Evolutionary conservation across 495 filamentous ascomycete species (phyloP), one percentile per base, ranked within the genome.

Genomic region (Corynascus novoguineensis): DNA sequence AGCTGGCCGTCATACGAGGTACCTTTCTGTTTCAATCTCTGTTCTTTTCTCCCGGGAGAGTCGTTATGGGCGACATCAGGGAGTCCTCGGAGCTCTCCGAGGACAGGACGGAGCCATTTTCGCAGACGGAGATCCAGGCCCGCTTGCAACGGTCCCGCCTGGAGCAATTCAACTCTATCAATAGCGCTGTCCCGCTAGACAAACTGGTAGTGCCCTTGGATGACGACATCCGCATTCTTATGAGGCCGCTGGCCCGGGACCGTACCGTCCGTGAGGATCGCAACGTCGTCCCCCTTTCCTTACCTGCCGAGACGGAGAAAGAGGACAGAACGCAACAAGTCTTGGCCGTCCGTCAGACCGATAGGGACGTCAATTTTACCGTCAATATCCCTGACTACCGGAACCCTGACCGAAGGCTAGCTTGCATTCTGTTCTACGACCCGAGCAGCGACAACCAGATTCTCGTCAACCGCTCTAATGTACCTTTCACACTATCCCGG

Each of bases 71-170:
- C 55, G 74, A 78, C 52, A 57, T 63, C 28, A 52, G 55, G 55
- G 68, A 66, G 45, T 60, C 59, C 55, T 64, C 68, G 22, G 63
- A 63, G 42, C 58, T 53, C 45, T 77, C 76, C 17, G 75, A 79
- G 68, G 71, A 76, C 65, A 77, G 71, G 64, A 79, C 76, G 41
- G 74, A 79, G 61, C 72, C 73, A 22, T 77, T 79, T 57, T 78
- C 76, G 34, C 64, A 76, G 46, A 73, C 75, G 32, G 75, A 79
- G 52, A 71, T 78, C 55, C 68, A 73, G 28, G 66, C 63, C 31
- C 60, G 67, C 9, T 48, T 69, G 40, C 47, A 61, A 5, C 58
- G 51, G 12, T 53, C 69, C 28, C 71, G 74, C 50, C 62, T 74
- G 48, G 66, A 64, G 35, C 61, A 70, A 35, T 55, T 64, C 27